Conservation (phyloP, 2,329 filamentous ascomycete species). For the Leptographium galeiforme region DNA sequence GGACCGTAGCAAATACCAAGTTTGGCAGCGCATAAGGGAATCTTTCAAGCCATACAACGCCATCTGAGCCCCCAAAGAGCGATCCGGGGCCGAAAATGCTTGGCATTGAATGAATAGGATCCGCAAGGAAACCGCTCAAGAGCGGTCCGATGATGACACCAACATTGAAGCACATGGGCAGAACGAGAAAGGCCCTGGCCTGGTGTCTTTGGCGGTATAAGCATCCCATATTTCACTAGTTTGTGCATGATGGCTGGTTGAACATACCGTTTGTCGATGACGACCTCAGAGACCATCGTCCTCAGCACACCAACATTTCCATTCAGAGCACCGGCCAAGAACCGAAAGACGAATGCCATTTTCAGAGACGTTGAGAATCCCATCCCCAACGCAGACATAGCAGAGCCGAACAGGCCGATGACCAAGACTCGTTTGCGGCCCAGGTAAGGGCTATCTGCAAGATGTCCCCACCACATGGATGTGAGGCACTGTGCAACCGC, state of each 20-base stretch:
- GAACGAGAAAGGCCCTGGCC: neutral
- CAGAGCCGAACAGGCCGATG: neutral
- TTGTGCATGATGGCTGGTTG: neutral
- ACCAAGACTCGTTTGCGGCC: neutral
- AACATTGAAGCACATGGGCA: conserved; percentile 3
- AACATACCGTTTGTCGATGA: neutral
- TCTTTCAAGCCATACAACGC: neutral
- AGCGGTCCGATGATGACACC: conserved; percentile 1
- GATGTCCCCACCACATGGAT: conserved; percentile 1
- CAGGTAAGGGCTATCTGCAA: neutral
- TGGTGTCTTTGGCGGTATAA: neutral
- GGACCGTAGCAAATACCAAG: neutral
- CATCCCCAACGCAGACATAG: conserved; percentile 1
- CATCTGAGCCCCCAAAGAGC: neutral
- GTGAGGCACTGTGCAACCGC: neutral
- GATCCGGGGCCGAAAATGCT: neutral
- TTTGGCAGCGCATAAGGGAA: conserved; percentile 1
- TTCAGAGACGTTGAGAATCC: neutral
- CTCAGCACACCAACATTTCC: neutral
- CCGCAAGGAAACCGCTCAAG: neutral
- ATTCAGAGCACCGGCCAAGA: neutral
- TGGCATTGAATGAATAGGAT: neutral
- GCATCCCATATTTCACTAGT: neutral
- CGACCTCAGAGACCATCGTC: neutral
- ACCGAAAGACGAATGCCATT: neutral